phyloP scores from a whole-genome alignment of 495 filamentous ascomycete genomes.

The Trichoderma parareesei region DNA sequence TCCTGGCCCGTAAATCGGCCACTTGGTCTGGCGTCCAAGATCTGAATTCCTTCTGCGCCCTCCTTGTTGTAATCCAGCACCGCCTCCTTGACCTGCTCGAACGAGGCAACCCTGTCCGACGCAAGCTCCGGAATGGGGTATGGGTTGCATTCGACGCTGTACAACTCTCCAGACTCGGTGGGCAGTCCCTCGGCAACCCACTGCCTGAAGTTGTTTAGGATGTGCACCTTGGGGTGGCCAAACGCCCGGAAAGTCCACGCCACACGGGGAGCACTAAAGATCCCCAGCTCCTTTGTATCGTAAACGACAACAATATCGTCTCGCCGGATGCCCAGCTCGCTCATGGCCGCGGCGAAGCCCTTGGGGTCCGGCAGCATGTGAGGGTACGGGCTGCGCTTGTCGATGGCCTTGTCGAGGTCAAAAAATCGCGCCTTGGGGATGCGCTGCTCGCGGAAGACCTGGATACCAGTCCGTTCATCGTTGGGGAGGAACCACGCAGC shows the following conservation, averaged over 20 bases:
- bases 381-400: slow-evolving; percentile 79
- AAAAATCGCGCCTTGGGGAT: slow-evolving; percentile 94
- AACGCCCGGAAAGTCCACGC: slow-evolving; percentile 89
- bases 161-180: slow-evolving; percentile 67
- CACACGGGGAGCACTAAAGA: slow-evolving; percentile 88
- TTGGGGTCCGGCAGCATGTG: slow-evolving; percentile 88
- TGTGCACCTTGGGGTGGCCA: slow-evolving; percentile 80
- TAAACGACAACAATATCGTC: slow-evolving; percentile 92
- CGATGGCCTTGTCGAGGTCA: slow-evolving; percentile 84
- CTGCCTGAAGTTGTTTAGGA: slow-evolving; percentile 87
- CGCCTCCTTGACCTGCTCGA: slow-evolving; percentile 70
- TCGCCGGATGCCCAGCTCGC: slow-evolving; percentile 69
- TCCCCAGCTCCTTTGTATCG: slow-evolving; percentile 77
- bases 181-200: slow-evolving; percentile 80
- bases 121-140: slow-evolving; percentile 42
- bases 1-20: slow-evolving; percentile 76
- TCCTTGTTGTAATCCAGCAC: slow-evolving; percentile 70
- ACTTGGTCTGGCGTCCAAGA: slow-evolving; percentile 77
- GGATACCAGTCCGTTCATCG: slow-evolving; percentile 68
- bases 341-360: slow-evolving; percentile 81
- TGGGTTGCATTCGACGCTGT: slow-evolving; percentile 48
- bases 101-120: slow-evolving; percentile 41
- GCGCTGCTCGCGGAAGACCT: slow-evolving; percentile 65
- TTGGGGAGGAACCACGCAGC: slow-evolving; percentile 96
- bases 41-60: slow-evolving; percentile 70